Percentiles rank a stretch among this genome's conserved stretches.
Conservation (phyloP, 2,329 filamentous ascomycete species). For the Aspergillus fumigatiaffinis region DNA sequence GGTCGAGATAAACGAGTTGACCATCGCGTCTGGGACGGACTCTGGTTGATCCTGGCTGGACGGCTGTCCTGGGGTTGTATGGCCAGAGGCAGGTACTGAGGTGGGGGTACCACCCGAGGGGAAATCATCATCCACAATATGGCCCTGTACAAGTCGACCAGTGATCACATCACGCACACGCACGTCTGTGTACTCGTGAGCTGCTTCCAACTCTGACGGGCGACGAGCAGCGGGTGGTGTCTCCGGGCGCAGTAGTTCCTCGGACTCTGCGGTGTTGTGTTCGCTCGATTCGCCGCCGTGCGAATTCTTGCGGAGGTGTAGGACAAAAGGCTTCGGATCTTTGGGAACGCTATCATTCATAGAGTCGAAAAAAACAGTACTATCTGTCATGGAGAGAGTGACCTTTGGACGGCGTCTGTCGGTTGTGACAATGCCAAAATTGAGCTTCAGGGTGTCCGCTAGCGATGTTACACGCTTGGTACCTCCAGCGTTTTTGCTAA, state of each 20-base stretch:
- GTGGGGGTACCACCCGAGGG: conserved; percentile 70
- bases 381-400: conserved; percentile 65
- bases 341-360: conserved; percentile 43
- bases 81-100: conserved; percentile 58
- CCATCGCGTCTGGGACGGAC: conserved; percentile 74
- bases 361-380: conserved; percentile 69
- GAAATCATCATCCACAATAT: conserved; percentile 92
- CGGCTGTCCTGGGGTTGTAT: conserved; percentile 48
- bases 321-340: conserved; percentile 25
- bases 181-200: conserved; percentile 67
- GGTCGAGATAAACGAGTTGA: conserved; percentile 74
- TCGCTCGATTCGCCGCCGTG: conserved; percentile 11
- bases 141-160: conserved; percentile 84
- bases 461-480: conserved; percentile 96
- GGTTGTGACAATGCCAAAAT: conserved; percentile 82
- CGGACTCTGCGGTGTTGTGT: conserved; percentile 21
- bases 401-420: conserved; percentile 52
- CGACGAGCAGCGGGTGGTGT: conserved; percentile 37
- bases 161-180: conserved; percentile 86
- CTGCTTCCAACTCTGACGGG: conserved; percentile 42
- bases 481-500: conserved; percentile 96
- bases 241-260: conserved; percentile 32
- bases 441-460: conserved; percentile 92
- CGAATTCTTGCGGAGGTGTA: conserved; percentile 22
- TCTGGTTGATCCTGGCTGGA: conserved; percentile 47